Evolutionary conservation across 2,329 filamentous ascomycete genomes (phyloP), one percentile per base, ranked within the genome.

Genomic region (Colletotrichum limetticola): DNA sequence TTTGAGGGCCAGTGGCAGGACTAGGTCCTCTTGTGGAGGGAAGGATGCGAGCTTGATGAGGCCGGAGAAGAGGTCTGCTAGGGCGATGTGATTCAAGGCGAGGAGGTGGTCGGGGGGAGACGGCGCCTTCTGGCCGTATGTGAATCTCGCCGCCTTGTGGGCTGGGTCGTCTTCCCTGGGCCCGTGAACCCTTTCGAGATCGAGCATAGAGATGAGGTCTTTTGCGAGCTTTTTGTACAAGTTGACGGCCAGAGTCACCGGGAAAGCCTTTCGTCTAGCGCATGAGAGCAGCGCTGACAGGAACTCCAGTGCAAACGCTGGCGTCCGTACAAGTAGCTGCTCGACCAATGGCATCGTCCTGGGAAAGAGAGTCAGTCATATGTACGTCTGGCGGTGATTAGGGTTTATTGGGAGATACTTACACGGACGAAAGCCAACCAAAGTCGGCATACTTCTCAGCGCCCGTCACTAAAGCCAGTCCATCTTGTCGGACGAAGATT

Each of bases 1-100:
- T 22, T 75, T 78, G 4, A 74, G 37, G 7, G 75, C 37, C 6
- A 83, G 74, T 2, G 71, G 37, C 5, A 58, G n/a, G 1, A 71
- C 52, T 11, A 79, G 73, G 12, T 77, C 72, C 35, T 74, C 57
- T 19, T 74, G 49, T 8, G 66, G 66, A 53, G 57, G 71, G 9
- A 37, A 76, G 68, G 67, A 77, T n/a, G 16, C 42, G 3, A 63
- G 68, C 57, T 58, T 65, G 32, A 62, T 61, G 32, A 71, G 61
- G 19, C n/a, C 8, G 26, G 7, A 28, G 7, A 73, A 68, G 68
- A 62, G 53, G 5, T 30, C 32, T n/a, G 37, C 56, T 4, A 73
- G 37, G 22, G n/a, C 26, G 19, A 35, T 8, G 9, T 37, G 32
- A 11, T 26, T 6, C 37, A 65, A 30, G 5, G 66, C 37, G 12